Percentiles rank a stretch among this genome's conserved stretches.
Conservation (phyloP, 2,329 filamentous ascomycete genomes). For the Didymella exigua region DNA sequence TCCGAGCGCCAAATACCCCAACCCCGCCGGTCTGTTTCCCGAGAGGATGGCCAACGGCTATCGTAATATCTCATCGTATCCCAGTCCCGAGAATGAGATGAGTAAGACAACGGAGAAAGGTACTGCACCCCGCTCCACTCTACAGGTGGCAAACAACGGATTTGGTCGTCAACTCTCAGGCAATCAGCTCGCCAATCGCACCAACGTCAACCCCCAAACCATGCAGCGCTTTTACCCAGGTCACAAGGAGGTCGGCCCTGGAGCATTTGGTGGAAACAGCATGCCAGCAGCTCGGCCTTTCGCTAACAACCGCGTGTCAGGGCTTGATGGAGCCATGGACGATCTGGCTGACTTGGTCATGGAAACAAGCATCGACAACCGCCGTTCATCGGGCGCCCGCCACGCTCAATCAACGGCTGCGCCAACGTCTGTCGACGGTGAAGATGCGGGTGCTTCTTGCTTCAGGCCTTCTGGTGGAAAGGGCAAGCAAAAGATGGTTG, state of each 20-base stretch:
- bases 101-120: slow-evolving; percentile 26
- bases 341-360: slow-evolving; percentile 42
- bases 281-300: slow-evolving; percentile 23
- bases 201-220: slow-evolving; percentile 27
- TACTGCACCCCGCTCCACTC: slow-evolving; percentile 18
- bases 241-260: slow-evolving; percentile 29
- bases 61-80: slow-evolving; percentile 11
- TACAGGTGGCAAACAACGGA: slow-evolving; percentile 12
- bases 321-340: slow-evolving; percentile 49
- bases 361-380: slow-evolving; percentile 25
- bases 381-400: slow-evolving; percentile 13
- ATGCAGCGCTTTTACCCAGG: slow-evolving; percentile 35
- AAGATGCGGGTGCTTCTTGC: slow-evolving; percentile 37
- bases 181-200: slow-evolving; percentile 31
- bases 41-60: slow-evolving; percentile 18
- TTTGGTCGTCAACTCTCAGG: slow-evolving; percentile 32
- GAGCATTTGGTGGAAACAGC: slow-evolving; percentile 11
- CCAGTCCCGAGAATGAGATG: slow-evolving; percentile 20
- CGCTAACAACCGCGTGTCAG: slow-evolving; percentile 38
- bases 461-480: slow-evolving; percentile 39
- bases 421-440: slow-evolving; percentile 15
- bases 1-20: slow-evolving; percentile 21
- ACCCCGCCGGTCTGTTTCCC: slow-evolving; percentile 16
- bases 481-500: slow-evolving; percentile 38
- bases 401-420: slow-evolving; percentile 4